These are phyloP conservation scores for Phaeosphaeria sp. DNA, from an alignment of 2,329 filamentous ascomycete genomes.

Conservation along the genomic window DNA sequence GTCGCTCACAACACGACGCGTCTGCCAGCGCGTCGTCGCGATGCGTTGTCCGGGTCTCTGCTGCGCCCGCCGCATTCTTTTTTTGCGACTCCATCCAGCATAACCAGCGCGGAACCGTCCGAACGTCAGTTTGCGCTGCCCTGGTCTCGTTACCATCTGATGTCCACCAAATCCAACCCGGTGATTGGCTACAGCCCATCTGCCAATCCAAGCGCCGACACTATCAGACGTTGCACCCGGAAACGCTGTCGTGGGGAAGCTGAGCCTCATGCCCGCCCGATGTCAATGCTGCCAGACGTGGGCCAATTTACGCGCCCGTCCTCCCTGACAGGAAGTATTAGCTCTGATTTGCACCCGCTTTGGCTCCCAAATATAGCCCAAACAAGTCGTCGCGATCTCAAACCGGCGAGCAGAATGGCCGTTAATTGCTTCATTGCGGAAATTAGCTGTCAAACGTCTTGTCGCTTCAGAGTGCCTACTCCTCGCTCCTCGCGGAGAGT, in stretches of 20 bases:
- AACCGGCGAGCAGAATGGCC: slow-evolving; percentile 31
- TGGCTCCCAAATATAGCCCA: slow-evolving; percentile 42
- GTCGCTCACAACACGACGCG: slow-evolving; percentile 36
- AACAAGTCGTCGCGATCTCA: slow-evolving; percentile 21
- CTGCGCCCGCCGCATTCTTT: slow-evolving; percentile 21
- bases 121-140: slow-evolving; percentile 15
- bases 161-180: background rate
- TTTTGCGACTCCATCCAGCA: slow-evolving; percentile 1
- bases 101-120: slow-evolving; percentile 17
- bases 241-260: slow-evolving; percentile 34
- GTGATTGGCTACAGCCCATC: slow-evolving; percentile 4
- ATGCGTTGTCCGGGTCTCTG: slow-evolving; percentile 35
- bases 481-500: slow-evolving; percentile 4
- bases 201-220: slow-evolving; percentile 41
- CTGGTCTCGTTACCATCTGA: background rate
- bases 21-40: slow-evolving; percentile 36
- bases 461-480: slow-evolving; percentile 18
- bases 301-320: slow-evolving; percentile 38
- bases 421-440: slow-evolving; percentile 37
- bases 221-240: slow-evolving; percentile 32
- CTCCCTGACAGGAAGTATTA: slow-evolving; percentile 30
- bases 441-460: slow-evolving; percentile 28
- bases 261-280: slow-evolving; percentile 41
- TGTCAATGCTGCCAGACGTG: slow-evolving; percentile 29
- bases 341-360: slow-evolving; percentile 16